These are phyloP conservation scores for Beta lomatogona DNA, from an alignment of 179 eudicot species.

Conservation along the genomic window DNA sequence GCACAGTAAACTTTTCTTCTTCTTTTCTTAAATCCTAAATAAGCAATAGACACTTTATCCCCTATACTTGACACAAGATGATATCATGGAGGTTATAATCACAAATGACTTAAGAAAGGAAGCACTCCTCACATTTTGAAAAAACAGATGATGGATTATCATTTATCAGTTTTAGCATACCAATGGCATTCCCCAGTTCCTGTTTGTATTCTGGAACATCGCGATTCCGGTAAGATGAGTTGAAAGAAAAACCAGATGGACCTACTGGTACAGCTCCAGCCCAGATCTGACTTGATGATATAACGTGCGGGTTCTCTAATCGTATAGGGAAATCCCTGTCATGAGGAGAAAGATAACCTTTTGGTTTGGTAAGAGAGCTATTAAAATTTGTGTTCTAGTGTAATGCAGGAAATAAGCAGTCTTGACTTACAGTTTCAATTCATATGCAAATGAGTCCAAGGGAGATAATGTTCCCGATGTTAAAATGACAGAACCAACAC, in stretches of 20 bases:
- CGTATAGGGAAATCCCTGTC: conserved; percentile 85
- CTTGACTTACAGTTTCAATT: conserved; percentile 76
- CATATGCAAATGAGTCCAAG: conserved; percentile 95
- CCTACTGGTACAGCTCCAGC: conserved; percentile 85
- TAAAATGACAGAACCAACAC: conserved; percentile 90
- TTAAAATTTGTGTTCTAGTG: background rate
- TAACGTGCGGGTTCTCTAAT: conserved; percentile 96
- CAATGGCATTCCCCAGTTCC: conserved; percentile 96
- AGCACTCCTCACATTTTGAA: background rate
- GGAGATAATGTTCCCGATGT: conserved; percentile 99
- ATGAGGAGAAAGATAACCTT: background rate
- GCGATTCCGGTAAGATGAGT: conserved; percentile 84
- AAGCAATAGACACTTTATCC: background rate
- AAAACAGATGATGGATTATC: background rate
- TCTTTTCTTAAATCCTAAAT: background rate
- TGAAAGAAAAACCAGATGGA: conserved; percentile 84
- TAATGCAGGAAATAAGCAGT: conserved; percentile 12
- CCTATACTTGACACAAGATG: background rate
- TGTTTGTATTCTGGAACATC: conserved; percentile 78
- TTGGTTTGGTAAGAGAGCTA: background rate
- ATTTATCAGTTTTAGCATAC: conserved; percentile 43
- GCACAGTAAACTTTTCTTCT: background rate
- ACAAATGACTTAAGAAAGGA: background rate
- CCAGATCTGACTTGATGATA: conserved; percentile 89
- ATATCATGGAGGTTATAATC: background rate